Evolutionary conservation across 2,329 filamentous ascomycete species (phyloP), one percentile per base, ranked within the genome.

Genomic region (Lachnellula hyalina): DNA sequence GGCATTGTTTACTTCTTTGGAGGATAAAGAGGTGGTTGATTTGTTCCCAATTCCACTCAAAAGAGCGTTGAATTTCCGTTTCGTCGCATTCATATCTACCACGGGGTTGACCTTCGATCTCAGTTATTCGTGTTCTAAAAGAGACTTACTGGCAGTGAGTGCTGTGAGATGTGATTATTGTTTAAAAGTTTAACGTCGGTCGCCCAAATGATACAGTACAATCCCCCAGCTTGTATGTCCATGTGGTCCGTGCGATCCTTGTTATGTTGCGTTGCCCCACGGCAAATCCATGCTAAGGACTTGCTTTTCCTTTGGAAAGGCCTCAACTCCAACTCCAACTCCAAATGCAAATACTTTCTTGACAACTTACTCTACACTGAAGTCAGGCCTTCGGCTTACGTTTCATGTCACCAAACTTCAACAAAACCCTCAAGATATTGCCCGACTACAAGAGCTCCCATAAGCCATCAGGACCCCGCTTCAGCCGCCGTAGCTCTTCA

Each of bases 61-160:
- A 15, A 91, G 78, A 65, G 81, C 80, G 71, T 91, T 87, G 75
- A 92, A 91, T 72, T 92, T 92, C 64, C 89, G 81, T 74, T 92
- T 93, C n/a, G 86, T 89, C 23, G 86, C 82, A 68, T 88, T 88
- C 76, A 91, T 88, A 46, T 73, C 51, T 47, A 49, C 21, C 25
- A 45, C 28, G 5, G n/a, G n/a, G 21, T 32, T 47, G 25, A 12
- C 2, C 19, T 12, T 36, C 11, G 12, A 17, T 32, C 15, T 46
- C n/a, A 21, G 5, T n/a, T n/a, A 25, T 44, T 23, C 38, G 21
- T 21, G 12, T 12, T 19, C 2, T 5, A 14, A 19, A 25, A 25
- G 15, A 21, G 11, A 14, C 41, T 44, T 44, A 15, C 41, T 25
- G 2, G 41, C 12, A n/a, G 19, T 17, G 41, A n/a, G 19, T 17